Conservation (phyloP, 1,284 basidiomycete species). For the Moesziomyces sp. region DNA sequence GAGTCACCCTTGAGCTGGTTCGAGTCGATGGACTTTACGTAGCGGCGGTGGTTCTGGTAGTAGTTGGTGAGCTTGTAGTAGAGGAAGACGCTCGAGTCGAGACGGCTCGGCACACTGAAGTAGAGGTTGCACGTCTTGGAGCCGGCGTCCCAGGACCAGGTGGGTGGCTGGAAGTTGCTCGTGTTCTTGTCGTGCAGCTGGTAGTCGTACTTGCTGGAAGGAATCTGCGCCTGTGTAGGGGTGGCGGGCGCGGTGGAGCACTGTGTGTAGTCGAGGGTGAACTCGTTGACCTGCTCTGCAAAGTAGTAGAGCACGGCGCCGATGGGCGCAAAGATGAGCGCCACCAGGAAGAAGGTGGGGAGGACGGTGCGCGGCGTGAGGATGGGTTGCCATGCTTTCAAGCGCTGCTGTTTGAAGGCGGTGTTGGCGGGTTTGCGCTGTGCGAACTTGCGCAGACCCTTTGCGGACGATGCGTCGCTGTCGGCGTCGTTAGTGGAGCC, state of each 20-base stretch:
- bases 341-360: conserved; percentile 93
- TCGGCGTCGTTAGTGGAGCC: conserved; percentile 38
- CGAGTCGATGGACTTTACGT: conserved; percentile 89
- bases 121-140: conserved; percentile 56
- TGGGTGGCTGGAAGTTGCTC: conserved; percentile 64
- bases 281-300: conserved; percentile 78
- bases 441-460: conserved; percentile 58
- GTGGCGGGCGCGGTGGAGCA: conserved; percentile 70
- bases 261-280: conserved; percentile 93
- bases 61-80: conserved; percentile 83
- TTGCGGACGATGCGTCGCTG: conserved; percentile 41
- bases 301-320: conserved; percentile 80
- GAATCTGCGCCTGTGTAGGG: conserved; percentile 72
- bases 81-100: conserved; percentile 82
- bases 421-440: conserved; percentile 73
- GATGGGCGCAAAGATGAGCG: conserved; percentile 93
- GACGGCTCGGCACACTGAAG: conserved; percentile 76
- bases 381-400: conserved; percentile 99
- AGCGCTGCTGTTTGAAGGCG: conserved; percentile 98
- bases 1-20: conserved; percentile 85
- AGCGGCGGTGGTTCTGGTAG: conserved; percentile 98
- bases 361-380: conserved; percentile 96
- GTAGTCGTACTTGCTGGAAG: conserved; percentile 78
- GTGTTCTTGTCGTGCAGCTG: conserved; percentile 66
- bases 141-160: conserved; percentile 40